These are phyloP conservation scores for Gracilaria caudata DNA, from an alignment of 23 red algal species.

Conservation along the genomic window DNA sequence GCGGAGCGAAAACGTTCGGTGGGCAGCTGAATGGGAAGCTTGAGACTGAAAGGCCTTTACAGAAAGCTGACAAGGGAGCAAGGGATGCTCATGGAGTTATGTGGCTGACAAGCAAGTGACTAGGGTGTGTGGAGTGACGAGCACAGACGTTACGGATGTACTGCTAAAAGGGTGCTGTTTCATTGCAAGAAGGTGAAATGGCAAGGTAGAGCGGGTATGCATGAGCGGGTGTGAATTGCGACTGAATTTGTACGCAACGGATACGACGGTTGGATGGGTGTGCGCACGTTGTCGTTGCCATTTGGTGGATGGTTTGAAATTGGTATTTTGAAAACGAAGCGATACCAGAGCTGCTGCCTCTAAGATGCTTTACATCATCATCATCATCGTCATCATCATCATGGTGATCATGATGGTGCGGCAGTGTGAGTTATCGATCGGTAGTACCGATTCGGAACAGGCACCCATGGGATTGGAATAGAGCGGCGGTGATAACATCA, in stretches of 20 bases:
- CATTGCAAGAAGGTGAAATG: not conserved
- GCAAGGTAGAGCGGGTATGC: not conserved
- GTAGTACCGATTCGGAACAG: too few relatives aligned
- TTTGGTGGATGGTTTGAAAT: not conserved
- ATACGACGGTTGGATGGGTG: not conserved
- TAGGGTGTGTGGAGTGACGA: not conserved
- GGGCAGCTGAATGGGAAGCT: not conserved
- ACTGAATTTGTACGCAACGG: not conserved
- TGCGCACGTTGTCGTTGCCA: not conserved
- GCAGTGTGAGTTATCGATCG: too few relatives aligned
- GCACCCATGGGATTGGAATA: too few relatives aligned
- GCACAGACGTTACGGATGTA: not conserved
- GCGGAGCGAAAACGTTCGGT: not conserved
- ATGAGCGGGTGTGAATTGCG: conserved; percentile 13
- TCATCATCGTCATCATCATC: too few relatives aligned
- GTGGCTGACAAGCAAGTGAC: not conserved
- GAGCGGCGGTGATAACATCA: too few relatives aligned
- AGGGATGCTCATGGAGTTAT: not conserved
- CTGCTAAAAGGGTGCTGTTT: not conserved
- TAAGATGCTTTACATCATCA: too few relatives aligned
- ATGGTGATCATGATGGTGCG: too few relatives aligned
- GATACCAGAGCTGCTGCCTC: not conserved
- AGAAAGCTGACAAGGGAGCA: not conserved
- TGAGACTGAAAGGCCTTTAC: not conserved
- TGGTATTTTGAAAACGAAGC: not conserved